Evolutionary conservation across 1,284 basidiomycete species (phyloP).

Genomic region (Pseudozyma thailandica): DNA sequence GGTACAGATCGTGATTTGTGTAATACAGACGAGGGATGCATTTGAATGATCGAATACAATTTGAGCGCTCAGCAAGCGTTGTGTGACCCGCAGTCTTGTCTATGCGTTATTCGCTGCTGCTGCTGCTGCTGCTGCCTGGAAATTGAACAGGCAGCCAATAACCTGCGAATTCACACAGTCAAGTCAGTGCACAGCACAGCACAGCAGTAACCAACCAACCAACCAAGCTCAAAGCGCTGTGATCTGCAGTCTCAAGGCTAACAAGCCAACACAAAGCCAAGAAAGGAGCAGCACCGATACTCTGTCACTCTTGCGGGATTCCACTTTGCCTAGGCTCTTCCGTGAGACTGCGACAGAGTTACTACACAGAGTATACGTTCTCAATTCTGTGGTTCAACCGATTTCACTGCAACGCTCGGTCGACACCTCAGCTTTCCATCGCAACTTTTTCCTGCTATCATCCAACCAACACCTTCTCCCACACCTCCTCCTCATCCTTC

Average conservation of each 20-base stretch:
- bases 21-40: no score
- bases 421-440: neutral
- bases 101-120: neutral
- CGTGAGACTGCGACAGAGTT: no score
- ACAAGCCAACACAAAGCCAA: neutral
- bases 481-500: slow-evolving; percentile 1
- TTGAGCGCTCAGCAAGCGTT: neutral
- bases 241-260: neutral
- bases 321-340: no score
- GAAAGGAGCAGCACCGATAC: neutral
- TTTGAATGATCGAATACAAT: slow-evolving; percentile 2
- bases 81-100: neutral
- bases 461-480: slow-evolving; percentile 3
- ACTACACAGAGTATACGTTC: no score
- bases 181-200: slow-evolving; percentile 8
- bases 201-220: no score
- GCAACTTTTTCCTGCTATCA: slow-evolving; percentile 2
- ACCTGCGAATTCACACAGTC: neutral
- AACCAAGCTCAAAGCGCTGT: neutral
- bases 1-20: no score
- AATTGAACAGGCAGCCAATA: neutral
- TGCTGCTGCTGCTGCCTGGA: neutral
- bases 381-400: no score
- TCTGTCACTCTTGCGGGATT: neutral
- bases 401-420: no score